Percentiles rank a stretch among this genome's conserved stretches.
Conservation (phyloP, 371 early-diverging fungal species). For the Syncephalis plumigaleata region DNA sequence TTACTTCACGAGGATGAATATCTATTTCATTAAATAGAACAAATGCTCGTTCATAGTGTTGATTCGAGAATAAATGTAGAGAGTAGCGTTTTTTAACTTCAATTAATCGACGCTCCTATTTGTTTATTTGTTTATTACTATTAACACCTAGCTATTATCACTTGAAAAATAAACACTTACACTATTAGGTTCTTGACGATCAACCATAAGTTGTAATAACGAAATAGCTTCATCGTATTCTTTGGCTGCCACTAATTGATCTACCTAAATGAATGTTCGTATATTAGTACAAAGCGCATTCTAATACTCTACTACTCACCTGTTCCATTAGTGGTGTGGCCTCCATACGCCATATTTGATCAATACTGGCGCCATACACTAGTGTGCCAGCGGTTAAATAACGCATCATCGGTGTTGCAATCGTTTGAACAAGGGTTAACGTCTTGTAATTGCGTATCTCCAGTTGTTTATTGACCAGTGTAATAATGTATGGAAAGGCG, state of each 20-base stretch:
- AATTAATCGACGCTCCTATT: conserved; percentile 24
- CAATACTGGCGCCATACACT: conserved; percentile 56
- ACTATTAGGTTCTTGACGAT: conserved; percentile 7
- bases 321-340: conserved; percentile 79
- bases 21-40: conserved; percentile 59
- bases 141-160: too few species aligned
- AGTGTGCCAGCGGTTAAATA: conserved; percentile 48
- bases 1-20: conserved; percentile 67
- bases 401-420: conserved; percentile 40
- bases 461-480: conserved; percentile 42
- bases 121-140: background rate
- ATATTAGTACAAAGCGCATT: conserved; percentile 10
- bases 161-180: conserved; percentile 2
- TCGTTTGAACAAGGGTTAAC: conserved; percentile 59
- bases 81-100: conserved; percentile 68
- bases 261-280: conserved; percentile 23
- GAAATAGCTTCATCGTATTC: conserved; percentile 75
- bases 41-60: conserved; percentile 65
- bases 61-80: conserved; percentile 56
- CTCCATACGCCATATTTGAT: conserved; percentile 71
- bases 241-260: conserved; percentile 55
- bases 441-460: conserved; percentile 78
- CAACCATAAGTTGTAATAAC: conserved; percentile 73
- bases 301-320: conserved; percentile 28
- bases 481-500: conserved; percentile 57